phyloP scores from a whole-genome alignment of 139 green algal species.

The Nannochloris sp. region DNA sequence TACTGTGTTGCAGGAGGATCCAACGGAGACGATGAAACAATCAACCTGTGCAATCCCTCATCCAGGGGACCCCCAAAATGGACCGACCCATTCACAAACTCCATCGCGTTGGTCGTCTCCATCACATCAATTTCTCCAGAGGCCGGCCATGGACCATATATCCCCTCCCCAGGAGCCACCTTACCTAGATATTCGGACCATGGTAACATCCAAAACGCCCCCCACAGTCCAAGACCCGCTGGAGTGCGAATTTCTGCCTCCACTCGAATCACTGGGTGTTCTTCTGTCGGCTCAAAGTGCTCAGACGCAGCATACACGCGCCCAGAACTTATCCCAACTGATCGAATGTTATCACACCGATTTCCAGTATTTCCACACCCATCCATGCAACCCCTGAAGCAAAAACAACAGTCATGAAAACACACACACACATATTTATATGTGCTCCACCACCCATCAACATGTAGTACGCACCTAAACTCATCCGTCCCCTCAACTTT shows the following conservation, averaged over 20 bases:
- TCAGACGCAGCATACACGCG: neutral
- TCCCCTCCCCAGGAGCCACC: slow-evolving; percentile 8
- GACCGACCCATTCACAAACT: neutral
- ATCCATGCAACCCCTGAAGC: neutral
- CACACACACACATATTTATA: too few species aligned
- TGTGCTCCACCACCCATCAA: too few species aligned
- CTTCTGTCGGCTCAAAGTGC: neutral
- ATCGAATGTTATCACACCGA: neutral
- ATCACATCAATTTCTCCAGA: slow-evolving; percentile 25
- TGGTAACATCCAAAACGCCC: slow-evolving; percentile 26
- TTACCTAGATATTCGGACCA: neutral
- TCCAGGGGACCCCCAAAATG: slow-evolving; percentile 2
- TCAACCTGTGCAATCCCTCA: neutral
- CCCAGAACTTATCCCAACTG: neutral
- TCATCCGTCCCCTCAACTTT: neutral
- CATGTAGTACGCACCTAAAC: too few species aligned
- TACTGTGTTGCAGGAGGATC: slow-evolving; percentile 3
- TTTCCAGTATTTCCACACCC: neutral
- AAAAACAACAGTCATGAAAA: too few species aligned
- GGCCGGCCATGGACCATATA: slow-evolving; percentile 17
- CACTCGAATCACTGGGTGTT: neutral
- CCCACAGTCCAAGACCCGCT: slow-evolving; percentile 13
- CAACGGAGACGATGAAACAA: too few species aligned
- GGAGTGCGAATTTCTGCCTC: slow-evolving; percentile 13
- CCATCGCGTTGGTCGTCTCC: slow-evolving; percentile 16